phyloP scores from a whole-genome alignment of 805 yeast genomes.

The Candida nitratophila region DNA sequence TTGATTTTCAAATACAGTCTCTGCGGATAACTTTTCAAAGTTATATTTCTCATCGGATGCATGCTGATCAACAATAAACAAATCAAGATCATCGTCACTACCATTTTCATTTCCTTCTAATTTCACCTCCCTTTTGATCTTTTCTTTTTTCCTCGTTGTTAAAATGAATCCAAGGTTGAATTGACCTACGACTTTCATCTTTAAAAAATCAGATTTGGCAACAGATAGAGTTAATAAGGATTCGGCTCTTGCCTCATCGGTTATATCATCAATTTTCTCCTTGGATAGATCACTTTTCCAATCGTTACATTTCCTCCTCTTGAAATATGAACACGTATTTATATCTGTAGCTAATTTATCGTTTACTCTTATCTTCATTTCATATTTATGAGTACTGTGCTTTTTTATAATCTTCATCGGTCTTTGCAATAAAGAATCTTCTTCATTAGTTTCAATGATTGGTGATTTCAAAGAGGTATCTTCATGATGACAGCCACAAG shows the following conservation, averaged over 20 bases:
- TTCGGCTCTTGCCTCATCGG: constrained; percentile 47
- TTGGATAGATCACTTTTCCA: neutral
- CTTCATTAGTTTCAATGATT: neutral
- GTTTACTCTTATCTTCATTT: neutral
- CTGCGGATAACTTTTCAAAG: constrained; percentile 62
- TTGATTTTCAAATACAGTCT: constrained; percentile 58
- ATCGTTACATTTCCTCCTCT: neutral
- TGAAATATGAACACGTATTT: neutral
- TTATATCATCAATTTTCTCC: constrained; percentile 32
- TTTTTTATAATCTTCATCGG: neutral
- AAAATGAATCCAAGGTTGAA: constrained; percentile 93
- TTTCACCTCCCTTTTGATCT: no score
- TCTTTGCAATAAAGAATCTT: constrained; percentile 2
- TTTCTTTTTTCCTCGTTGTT: constrained; percentile 42
- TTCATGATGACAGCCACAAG: neutral
- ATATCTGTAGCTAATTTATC: neutral
- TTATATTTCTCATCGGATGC: constrained; percentile 95
- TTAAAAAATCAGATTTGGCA: constrained; percentile 60
- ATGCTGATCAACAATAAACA: constrained; percentile 93
- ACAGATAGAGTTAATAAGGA: constrained; percentile 51
- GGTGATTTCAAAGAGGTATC: neutral
- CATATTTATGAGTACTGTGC: neutral
- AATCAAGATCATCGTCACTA: constrained; percentile 31
- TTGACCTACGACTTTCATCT: constrained; percentile 85
- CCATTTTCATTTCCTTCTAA: constrained; percentile 24